Conservation (phyloP, 2,329 filamentous ascomycete genomes). For the Plenodomus tracheiphilus region DNA sequence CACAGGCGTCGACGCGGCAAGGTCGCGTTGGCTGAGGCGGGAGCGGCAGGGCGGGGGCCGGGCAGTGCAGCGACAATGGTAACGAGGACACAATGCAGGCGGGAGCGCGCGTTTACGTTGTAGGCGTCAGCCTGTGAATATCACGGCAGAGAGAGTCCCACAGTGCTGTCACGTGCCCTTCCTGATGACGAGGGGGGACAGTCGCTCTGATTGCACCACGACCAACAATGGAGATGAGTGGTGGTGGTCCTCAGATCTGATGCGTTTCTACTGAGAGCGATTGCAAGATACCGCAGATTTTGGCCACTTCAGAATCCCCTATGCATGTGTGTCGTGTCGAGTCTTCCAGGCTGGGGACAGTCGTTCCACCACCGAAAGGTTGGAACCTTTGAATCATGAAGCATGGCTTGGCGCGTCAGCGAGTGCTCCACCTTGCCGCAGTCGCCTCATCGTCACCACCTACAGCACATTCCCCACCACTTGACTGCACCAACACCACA, state of each 20-base stretch:
- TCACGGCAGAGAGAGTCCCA: background rate
- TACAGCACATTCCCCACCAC: background rate
- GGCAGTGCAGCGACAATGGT: slow-evolving; percentile 8
- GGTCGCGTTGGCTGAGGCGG: slow-evolving; percentile 21
- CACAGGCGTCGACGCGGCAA: slow-evolving; percentile 23
- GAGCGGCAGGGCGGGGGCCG: slow-evolving; percentile 12
- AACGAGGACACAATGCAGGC: background rate
- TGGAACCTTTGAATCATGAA: too few species aligned
- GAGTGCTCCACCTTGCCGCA: background rate
- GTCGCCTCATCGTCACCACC: slow-evolving; percentile 5
- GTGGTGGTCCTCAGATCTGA: too few species aligned
- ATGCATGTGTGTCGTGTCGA: background rate
- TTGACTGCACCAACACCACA: background rate
- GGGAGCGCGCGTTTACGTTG: too few species aligned
- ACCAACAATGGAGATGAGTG: too few species aligned
- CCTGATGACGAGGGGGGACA: background rate
- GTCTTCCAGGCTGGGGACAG: background rate
- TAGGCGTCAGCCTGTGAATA: background rate
- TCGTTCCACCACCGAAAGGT: too few species aligned
- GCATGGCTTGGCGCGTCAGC: background rate
- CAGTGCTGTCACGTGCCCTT: slow-evolving; percentile 11
- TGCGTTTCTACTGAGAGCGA: too few species aligned
- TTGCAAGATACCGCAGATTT: background rate
- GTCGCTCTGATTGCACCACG: too few species aligned
- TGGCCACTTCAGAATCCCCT: too few species aligned